These are phyloP conservation scores for Davidsoniella australis DNA, from an alignment of 2,329 filamentous ascomycete genomes.

Conservation along the genomic window DNA sequence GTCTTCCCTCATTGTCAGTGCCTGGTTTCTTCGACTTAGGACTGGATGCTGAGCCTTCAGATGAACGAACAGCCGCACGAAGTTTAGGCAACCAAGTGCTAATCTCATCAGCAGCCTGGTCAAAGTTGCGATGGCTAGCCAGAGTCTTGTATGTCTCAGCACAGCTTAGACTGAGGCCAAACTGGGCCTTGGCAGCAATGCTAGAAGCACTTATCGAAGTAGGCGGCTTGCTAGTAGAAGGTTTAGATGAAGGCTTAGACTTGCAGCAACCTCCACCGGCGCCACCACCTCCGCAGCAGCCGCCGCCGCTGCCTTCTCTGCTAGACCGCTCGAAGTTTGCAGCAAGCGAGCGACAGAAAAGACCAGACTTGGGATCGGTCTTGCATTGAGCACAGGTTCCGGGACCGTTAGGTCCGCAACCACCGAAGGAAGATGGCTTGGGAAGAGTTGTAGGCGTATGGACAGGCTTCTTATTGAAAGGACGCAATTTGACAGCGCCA, in stretches of 20 bases:
- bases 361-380: conserved; percentile 58
- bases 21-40: conserved; percentile 15
- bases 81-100: conserved; percentile 61
- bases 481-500: conserved; percentile 42
- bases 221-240: conserved; percentile 15
- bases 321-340: conserved; percentile 38
- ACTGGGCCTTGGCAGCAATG: conserved; percentile 18
- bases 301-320: conserved; percentile 27
- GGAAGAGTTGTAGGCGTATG: conserved; percentile 16
- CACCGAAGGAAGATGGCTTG: conserved; percentile 18
- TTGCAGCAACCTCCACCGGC: conserved; percentile 50
- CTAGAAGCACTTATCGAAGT: conserved; percentile 6
- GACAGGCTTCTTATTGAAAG: conserved; percentile 8
- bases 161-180: conserved; percentile 47
- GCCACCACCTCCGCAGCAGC: conserved; percentile 48
- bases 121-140: conserved; percentile 59
- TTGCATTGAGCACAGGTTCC: conserved; percentile 67
- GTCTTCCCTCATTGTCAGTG: not conserved
- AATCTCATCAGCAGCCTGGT: conserved; percentile 55
- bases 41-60: conserved; percentile 17
- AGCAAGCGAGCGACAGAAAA: conserved; percentile 69
- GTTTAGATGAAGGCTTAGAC: conserved; percentile 20
- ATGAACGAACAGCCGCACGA: conserved; percentile 31
- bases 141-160: conserved; percentile 67
- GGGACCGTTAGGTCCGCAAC: conserved; percentile 50